These are phyloP conservation scores for Pichia sp. DNA, from an alignment of 1,139 yeast genomes.

Conservation along the genomic window DNA sequence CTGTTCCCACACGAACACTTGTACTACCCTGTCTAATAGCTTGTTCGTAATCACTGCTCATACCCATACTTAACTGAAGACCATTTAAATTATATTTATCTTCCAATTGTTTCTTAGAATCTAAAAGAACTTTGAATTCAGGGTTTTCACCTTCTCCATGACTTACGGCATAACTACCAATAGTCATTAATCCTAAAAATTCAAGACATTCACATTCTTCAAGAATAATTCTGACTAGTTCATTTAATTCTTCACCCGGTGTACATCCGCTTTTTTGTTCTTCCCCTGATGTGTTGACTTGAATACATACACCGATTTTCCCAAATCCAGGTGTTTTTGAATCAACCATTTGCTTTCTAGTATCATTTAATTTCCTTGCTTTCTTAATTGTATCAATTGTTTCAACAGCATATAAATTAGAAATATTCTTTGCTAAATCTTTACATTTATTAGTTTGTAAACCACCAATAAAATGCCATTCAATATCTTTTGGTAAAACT, in stretches of 20 bases:
- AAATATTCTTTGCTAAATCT: slow-evolving; percentile 64
- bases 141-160: slow-evolving; percentile 50
- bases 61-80: slow-evolving; percentile 88
- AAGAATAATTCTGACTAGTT: slow-evolving; percentile 45
- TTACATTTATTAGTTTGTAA: slow-evolving; percentile 88
- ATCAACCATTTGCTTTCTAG: slow-evolving; percentile 33
- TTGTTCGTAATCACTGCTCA: slow-evolving; percentile 83
- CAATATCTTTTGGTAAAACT: slow-evolving; percentile 73
- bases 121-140: slow-evolving; percentile 59
- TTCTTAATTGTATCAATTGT: slow-evolving; percentile 81
- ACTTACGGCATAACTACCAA: slow-evolving; percentile 62
- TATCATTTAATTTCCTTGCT: slow-evolving; percentile 70
- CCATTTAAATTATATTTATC: slow-evolving; percentile 34
- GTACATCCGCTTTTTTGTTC: slow-evolving; percentile 77
- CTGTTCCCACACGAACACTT: slow-evolving; percentile 85
- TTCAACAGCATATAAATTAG: slow-evolving; percentile 75
- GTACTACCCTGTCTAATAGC: slow-evolving; percentile 89
- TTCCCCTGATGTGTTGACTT: slow-evolving; percentile 87
- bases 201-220: slow-evolving; percentile 50
- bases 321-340: slow-evolving; percentile 31
- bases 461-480: slow-evolving; percentile 97
- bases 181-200: slow-evolving; percentile 85
- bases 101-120: slow-evolving; percentile 45
- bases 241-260: slow-evolving; percentile 34
- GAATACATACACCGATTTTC: slow-evolving; percentile 60